phyloP scores from a whole-genome alignment of 495 filamentous ascomycete species.

The Penicillium canescens region DNA sequence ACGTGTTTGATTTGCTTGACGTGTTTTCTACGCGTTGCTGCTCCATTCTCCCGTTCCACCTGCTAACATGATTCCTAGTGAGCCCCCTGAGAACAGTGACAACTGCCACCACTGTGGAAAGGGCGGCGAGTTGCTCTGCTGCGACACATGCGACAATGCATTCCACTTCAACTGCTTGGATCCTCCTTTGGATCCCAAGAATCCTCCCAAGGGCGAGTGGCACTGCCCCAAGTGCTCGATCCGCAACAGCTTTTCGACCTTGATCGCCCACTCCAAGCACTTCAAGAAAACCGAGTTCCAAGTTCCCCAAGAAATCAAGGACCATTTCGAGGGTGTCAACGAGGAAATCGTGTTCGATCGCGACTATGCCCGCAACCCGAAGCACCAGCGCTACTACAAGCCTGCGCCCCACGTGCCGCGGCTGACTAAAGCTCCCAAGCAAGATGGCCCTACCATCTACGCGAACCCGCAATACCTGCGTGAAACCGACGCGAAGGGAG shows the following conservation, averaged over 20 bases:
- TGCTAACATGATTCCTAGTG: constrained; percentile 21
- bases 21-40: neutral
- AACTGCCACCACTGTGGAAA: constrained; percentile 80
- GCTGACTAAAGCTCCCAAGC: constrained; percentile 28
- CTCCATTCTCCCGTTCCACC: neutral
- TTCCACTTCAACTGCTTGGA: constrained; percentile 87
- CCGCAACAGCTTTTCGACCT: constrained; percentile 54
- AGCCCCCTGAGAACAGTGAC: constrained; percentile 73
- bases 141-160: constrained; percentile 82
- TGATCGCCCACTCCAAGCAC: constrained; percentile 60
- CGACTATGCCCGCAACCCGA: constrained; percentile 5
- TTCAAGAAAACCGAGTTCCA: constrained; percentile 72
- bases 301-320: constrained; percentile 65
- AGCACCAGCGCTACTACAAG: constrained; percentile 19
- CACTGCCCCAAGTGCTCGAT: constrained; percentile 75
- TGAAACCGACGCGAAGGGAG: constrained; percentile 65
- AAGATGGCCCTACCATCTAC: constrained; percentile 13
- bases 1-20: constrained; percentile 7
- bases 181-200: constrained; percentile 66
- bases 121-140: constrained; percentile 84
- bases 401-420: constrained; percentile 28
- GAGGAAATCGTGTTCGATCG: constrained; percentile 10
- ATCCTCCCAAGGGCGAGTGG: constrained; percentile 73
- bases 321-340: constrained; percentile 43
- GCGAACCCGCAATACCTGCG: constrained; percentile 47